A percentile compares a stretch with the other conserved stretches of the same genome.
phyloP scores from a whole-genome alignment of 139 green algal species.

The Tetraselmis striata region DNA sequence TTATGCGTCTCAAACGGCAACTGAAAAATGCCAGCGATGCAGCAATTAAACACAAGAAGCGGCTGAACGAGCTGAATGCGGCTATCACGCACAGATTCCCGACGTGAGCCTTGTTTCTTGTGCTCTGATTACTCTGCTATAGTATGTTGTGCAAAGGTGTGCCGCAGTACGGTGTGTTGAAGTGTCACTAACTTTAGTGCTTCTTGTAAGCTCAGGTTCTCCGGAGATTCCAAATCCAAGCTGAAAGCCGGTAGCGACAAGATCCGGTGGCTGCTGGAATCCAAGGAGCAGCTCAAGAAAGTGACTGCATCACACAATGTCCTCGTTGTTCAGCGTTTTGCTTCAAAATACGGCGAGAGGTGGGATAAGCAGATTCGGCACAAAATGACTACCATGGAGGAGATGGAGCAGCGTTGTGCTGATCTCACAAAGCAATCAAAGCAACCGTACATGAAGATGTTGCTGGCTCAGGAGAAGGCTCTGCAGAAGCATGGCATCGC shows the following conservation, averaged over 20 bases:
- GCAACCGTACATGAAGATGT: not conserved
- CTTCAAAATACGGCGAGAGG: not conserved
- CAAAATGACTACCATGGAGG: not conserved
- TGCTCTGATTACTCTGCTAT: not conserved
- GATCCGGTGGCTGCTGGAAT: not conserved
- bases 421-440: not conserved
- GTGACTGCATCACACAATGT: not conserved
- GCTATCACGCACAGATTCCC: not conserved
- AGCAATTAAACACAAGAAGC: not conserved
- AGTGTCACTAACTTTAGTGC: not conserved
- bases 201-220: not conserved
- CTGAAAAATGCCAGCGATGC: not conserved
- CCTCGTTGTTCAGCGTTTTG: not conserved
- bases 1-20: not conserved
- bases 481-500: not conserved
- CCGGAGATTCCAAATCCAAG: not conserved
- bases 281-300: not conserved
- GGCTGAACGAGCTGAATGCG: not conserved
- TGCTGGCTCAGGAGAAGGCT: not conserved
- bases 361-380: not conserved
- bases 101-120: not conserved
- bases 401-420: not conserved
- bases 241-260: not conserved
- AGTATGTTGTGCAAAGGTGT: not conserved
- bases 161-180: too few species aligned